phyloP scores from a whole-genome alignment of 768 basidiomycete genomes.

The Coprinopsis strossmayeri region DNA sequence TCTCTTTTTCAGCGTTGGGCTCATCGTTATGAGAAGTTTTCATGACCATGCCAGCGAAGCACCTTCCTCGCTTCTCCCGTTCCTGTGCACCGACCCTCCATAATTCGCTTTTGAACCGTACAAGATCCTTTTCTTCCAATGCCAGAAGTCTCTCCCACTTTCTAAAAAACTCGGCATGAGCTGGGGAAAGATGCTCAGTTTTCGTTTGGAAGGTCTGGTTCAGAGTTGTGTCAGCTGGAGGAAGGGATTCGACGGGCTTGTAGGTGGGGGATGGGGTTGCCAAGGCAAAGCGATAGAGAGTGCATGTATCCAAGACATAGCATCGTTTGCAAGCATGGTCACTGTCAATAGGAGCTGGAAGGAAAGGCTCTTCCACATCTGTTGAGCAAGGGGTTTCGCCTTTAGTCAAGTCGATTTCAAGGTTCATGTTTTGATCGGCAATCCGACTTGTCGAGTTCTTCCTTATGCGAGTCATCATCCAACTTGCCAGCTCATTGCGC shows the following conservation, averaged over 20 bases:
- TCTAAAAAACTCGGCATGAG: conserved; percentile 75
- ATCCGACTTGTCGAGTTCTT: conserved; percentile 12
- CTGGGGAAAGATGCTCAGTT: conserved; percentile 68
- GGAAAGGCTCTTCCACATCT: conserved; percentile 41
- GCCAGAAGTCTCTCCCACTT: conserved; percentile 86
- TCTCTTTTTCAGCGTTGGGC: conserved; percentile 11
- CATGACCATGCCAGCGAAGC: conserved; percentile 77
- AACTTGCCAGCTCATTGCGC: conserved; percentile 80
- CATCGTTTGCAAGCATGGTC: conserved; percentile 73
- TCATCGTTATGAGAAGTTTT: conserved; percentile 15
- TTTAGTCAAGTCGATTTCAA: not conserved
- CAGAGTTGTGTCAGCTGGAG: conserved; percentile 37
- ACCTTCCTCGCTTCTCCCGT: conserved; percentile 77
- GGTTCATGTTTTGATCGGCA: not conserved
- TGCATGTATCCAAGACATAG: conserved; percentile 79
- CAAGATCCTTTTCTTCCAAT: conserved; percentile 79
- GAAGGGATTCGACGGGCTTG: conserved; percentile 63
- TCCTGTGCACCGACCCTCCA: conserved; percentile 87
- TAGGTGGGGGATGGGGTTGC: not conserved
- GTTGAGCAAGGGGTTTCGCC: not conserved
- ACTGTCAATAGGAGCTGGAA: conserved; percentile 87
- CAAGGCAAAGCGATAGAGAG: conserved; percentile 68
- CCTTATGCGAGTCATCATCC: conserved; percentile 51
- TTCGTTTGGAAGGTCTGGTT: conserved; percentile 68
- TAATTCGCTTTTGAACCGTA: conserved; percentile 82